Percentiles rank a stretch among this genome's conserved stretches.
phyloP scores from a whole-genome alignment of 2,329 filamentous ascomycete species.

The Cercospora citrullina region DNA sequence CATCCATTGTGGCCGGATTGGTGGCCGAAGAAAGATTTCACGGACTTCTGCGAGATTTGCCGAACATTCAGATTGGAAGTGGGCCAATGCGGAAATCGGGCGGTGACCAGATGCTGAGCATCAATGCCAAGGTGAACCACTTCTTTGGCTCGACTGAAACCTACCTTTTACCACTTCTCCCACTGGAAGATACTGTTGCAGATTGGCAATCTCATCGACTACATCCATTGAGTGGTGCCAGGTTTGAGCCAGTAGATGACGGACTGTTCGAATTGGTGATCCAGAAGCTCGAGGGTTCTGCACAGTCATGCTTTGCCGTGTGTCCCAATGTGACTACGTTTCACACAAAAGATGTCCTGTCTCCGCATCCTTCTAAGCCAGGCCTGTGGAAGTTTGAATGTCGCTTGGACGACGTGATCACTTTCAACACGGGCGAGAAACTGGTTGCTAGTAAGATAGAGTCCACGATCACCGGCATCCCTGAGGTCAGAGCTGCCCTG shows the following conservation, averaged over 20 bases:
- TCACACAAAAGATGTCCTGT: conserved; percentile 11
- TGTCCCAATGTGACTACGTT: background rate
- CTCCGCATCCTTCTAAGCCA: conserved; percentile 1
- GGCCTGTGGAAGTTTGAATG: conserved; percentile 10
- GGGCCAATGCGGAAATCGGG: conserved; percentile 4
- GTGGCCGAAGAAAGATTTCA: background rate
- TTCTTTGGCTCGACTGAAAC: conserved; percentile 13
- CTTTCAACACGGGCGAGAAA: conserved; percentile 9
- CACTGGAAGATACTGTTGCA: background rate
- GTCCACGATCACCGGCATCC: background rate
- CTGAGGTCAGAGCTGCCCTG: background rate
- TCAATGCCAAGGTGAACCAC: conserved; percentile 1
- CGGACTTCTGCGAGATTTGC: background rate
- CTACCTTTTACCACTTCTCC: conserved; percentile 5
- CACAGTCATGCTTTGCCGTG: conserved; percentile 2
- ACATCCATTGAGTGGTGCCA: conserved; percentile 5
- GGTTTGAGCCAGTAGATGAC: background rate
- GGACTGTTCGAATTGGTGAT: conserved; percentile 6
- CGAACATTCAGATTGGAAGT: conserved; percentile 6
- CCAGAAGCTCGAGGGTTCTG: background rate
- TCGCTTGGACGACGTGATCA: conserved; percentile 12
- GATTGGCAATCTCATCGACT: conserved; percentile 15
- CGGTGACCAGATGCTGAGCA: conserved; percentile 3
- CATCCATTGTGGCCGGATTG: conserved; percentile 3
- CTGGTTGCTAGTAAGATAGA: conserved; percentile 3